Base-by-base conservation (phyloP, 805 yeast genomes). In the Saturnispora zaruensis region DNA sequence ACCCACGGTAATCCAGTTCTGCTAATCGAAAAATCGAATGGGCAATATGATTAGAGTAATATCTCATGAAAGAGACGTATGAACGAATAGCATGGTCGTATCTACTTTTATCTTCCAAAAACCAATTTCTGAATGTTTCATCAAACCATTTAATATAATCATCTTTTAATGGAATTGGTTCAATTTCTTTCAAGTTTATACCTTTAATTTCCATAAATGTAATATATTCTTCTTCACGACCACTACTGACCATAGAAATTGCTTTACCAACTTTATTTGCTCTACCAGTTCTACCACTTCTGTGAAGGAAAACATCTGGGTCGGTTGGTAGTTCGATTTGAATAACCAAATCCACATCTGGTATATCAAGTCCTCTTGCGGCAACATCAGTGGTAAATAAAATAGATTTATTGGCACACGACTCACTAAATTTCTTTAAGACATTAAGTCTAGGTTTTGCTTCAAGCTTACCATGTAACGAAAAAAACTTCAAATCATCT, bases 371-470 rank as follows among this genome's bases (percentile, higher is more conserved):
- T 41, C 99, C 99, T 62, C 99, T 76, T 0, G 98, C 96, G 0
- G 99, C 97, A n/a, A 93, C 96, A 72, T 93, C 99, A 0, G 99
- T 93, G 2, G 99, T 89, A 66, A 93, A 70, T 23, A 93, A 66
- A 0, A 91, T 78, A 8, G 82, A 72, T 55, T 79, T 82, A 3
- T 66, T 64, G 3, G 67, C 66, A 6, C 62, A 59, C 4, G 75
- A 72, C 1, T 74, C 73, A 0, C 81, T 63, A 61, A 91, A 93
- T 32, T 65, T 68, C 9, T 73, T 72, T 41, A 91, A 68, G 0
- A 96, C 86, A 61, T 79, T 85, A 47, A 84, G 66, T 56, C 99
- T 75, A 14, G 96, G 78, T 44, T 77, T 79, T 0, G 95, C 82
- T n/a, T 80, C 79, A 30, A 93, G 72, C 63, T 91, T 93, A 2